Evolutionary conservation across 331 rosid genomes (phyloP).

Genomic region (Pyracantha coccinea): DNA sequence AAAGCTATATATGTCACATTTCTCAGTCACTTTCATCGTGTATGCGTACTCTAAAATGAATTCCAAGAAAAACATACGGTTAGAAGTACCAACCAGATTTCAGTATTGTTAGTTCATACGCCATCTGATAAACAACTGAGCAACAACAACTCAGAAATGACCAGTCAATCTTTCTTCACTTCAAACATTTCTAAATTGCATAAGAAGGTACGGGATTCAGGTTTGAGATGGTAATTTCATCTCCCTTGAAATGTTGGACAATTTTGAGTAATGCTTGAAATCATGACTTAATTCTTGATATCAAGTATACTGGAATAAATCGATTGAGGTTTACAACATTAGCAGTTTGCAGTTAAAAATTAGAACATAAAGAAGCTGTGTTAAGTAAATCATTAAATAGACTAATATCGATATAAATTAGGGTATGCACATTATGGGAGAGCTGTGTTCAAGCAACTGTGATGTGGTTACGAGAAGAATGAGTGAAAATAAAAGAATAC

Average conservation of each 20-base stretch:
- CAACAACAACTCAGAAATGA: neutral
- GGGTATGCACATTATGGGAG: neutral
- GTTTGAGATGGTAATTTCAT: neutral
- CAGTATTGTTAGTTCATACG: neutral
- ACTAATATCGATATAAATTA: neutral
- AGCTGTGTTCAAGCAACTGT: neutral
- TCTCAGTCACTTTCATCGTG: conserved; percentile 75
- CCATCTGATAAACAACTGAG: neutral
- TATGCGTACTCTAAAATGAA: conserved; percentile 57
- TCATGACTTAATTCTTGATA: neutral
- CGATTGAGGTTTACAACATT: neutral
- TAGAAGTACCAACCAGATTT: neutral
- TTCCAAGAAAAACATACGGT: neutral
- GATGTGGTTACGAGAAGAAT: neutral
- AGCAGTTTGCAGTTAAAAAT: neutral
- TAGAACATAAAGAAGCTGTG: neutral
- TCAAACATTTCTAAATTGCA: neutral
- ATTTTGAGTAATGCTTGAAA: neutral
- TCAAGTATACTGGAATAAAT: neutral
- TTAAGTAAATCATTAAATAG: neutral
- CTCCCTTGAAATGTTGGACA: neutral
- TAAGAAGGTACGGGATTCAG: neutral
- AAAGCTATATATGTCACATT: conserved; percentile 75
- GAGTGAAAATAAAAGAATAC: neutral
- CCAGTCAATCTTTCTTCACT: neutral